These are phyloP conservation scores for Aspergillus uvarum DNA, from an alignment of 2,329 filamentous ascomycete species.

Conservation along the genomic window DNA sequence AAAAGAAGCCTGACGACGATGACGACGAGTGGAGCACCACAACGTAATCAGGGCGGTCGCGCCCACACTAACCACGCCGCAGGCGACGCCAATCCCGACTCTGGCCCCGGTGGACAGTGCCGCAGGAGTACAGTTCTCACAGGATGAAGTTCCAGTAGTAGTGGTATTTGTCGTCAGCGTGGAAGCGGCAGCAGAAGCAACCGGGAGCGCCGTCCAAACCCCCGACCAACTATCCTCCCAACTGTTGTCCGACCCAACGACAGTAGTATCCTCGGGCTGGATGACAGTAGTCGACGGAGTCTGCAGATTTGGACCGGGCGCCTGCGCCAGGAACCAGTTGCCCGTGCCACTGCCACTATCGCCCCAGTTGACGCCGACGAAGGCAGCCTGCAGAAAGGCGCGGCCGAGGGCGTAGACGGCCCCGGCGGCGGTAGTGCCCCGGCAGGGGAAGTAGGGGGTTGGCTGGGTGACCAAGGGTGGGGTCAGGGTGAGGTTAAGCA, in stretches of 20 bases:
- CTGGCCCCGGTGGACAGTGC: no score
- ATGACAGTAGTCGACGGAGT: background rate
- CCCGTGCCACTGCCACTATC: background rate
- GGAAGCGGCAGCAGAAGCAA: no score
- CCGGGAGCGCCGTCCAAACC: background rate
- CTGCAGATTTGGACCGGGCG: constrained; percentile 15
- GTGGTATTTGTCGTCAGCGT: no score
- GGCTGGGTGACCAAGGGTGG: constrained; percentile 15
- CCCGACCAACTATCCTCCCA: background rate
- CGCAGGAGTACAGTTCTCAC: no score
- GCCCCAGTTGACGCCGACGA: constrained; percentile 21
- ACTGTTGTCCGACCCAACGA: background rate
- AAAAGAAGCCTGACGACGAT: no score
- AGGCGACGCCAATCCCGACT: no score
- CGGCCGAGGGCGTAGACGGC: no score
- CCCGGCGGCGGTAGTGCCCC: no score
- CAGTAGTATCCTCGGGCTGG: background rate
- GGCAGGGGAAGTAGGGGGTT: constrained; percentile 24
- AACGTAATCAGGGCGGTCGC: no score
- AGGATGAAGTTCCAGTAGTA: no score
- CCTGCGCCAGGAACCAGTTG: constrained; percentile 23
- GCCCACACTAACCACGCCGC: no score
- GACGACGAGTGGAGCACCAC: no score
- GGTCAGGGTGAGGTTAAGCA: constrained; percentile 24
- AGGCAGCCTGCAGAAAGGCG: constrained; percentile 19